phyloP scores from a whole-genome alignment of 1,284 basidiomycete species.

The Rhodotorula glutinis region DNA sequence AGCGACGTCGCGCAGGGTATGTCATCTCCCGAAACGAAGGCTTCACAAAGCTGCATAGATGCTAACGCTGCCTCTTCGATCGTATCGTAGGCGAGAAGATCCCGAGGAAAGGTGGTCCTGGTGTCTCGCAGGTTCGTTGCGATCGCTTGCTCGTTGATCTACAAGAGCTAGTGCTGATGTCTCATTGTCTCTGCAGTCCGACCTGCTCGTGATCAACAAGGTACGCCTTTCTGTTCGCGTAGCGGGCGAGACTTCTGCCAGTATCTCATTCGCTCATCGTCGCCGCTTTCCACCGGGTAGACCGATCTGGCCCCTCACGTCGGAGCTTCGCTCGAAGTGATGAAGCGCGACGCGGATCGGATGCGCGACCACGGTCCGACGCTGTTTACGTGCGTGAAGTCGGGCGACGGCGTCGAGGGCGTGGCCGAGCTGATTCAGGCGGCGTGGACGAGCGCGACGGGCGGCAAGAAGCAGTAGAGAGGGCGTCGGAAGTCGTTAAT shows the following conservation, averaged over 20 bases:
- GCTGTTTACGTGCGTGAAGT: conserved; percentile 80
- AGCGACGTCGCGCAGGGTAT: not conserved
- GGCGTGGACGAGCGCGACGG: conserved; percentile 65
- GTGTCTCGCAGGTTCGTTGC: conserved; percentile 63
- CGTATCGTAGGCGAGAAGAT: conserved; percentile 75
- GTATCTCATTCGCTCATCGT: no score
- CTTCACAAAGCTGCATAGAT: not conserved
- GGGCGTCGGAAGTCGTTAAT: not conserved
- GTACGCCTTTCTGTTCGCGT: conserved; percentile 51
- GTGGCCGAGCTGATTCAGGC: conserved; percentile 77
- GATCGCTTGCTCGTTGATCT: conserved; percentile 17
- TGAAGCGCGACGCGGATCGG: conserved; percentile 85
- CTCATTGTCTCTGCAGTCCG: conserved; percentile 60
- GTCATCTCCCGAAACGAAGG: not conserved
- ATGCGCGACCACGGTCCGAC: conserved; percentile 96
- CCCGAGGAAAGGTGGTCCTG: conserved; percentile 94
- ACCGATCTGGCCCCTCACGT: conserved; percentile 90
- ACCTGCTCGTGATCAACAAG: conserved; percentile 94
- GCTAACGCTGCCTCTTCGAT: not conserved
- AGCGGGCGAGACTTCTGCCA: no score
- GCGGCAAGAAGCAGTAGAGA: conserved; percentile 6
- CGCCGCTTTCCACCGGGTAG: conserved; percentile 50
- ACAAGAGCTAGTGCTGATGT: not conserved
- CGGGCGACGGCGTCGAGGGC: conserved; percentile 75
- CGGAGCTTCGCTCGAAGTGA: conserved; percentile 87